Conservation (phyloP, 2,329 filamentous ascomycete species). For the Neophaeococcomyces mojaviensis region DNA sequence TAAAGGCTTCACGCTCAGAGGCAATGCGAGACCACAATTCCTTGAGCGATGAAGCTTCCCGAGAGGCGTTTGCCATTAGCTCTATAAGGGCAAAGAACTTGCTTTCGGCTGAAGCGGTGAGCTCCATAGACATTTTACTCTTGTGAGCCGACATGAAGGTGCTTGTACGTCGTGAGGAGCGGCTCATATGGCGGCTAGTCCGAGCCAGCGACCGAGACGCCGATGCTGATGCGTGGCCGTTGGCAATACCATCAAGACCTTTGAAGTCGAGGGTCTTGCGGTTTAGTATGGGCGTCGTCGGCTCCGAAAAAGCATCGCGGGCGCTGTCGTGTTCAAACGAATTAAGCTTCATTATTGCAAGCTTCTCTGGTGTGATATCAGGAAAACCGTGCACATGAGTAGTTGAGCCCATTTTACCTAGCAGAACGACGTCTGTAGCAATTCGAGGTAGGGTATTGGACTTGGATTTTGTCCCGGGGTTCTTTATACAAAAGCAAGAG, state of each 20-base stretch:
- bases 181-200: not conserved
- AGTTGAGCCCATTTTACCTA: too few species aligned
- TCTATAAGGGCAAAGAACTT: constrained; percentile 28
- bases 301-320: constrained; percentile 6
- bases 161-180: constrained; percentile 9
- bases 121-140: constrained; percentile 24
- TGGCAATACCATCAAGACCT: not conserved
- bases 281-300: constrained; percentile 1
- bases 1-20: constrained; percentile 25
- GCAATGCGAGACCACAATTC: constrained; percentile 26
- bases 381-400: not conserved
- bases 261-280: constrained; percentile 2
- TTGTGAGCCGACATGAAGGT: constrained; percentile 8
- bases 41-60: constrained; percentile 26
- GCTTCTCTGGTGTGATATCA: constrained; percentile 5
- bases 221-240: not conserved
- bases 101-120: constrained; percentile 25
- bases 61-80: constrained; percentile 25
- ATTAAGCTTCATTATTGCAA: constrained; percentile 10
- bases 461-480: too few species aligned
- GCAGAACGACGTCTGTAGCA: too few species aligned
- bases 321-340: not conserved
- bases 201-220: not conserved
- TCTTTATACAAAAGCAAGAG: too few species aligned
- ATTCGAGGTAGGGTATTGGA: too few species aligned